These are phyloP conservation scores for Tetrahymena borealis DNA, from an alignment of 73 alveolate genomes.

Conservation along the genomic window DNA sequence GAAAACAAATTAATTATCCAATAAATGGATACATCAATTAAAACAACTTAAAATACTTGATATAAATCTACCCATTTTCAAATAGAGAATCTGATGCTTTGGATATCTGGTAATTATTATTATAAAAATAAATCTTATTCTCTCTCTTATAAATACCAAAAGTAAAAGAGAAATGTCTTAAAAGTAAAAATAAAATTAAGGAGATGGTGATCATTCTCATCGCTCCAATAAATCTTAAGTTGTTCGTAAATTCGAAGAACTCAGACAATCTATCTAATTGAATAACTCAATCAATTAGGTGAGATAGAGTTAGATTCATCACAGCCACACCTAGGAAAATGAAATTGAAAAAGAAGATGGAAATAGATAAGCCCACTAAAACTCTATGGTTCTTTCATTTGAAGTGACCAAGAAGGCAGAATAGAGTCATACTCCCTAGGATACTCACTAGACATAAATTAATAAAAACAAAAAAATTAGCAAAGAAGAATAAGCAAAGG, in stretches of 20 bases:
- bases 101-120: too few relatives aligned
- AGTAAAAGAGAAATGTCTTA: not conserved
- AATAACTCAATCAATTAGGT: not conserved
- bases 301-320: not conserved
- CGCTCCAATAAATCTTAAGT: not conserved
- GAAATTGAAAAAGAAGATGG: not conserved
- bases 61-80: too few relatives aligned
- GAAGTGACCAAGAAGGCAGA: too few relatives aligned
- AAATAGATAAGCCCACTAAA: not conserved
- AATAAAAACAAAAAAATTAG: not conserved
- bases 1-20: too few relatives aligned
- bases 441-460: too few relatives aligned
- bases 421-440: too few relatives aligned
- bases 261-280: not conserved
- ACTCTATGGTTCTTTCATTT: too few relatives aligned
- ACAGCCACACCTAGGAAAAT: not conserved
- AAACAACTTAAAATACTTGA: too few relatives aligned
- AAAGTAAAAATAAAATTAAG: not conserved
- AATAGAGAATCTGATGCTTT: too few relatives aligned
- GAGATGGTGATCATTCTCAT: not conserved
- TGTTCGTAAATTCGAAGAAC: not conserved
- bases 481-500: not conserved
- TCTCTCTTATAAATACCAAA: too few relatives aligned
- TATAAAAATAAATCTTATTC: too few relatives aligned
- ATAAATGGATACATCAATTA: too few relatives aligned